Base-by-base conservation (phyloP, 2,329 filamentous ascomycete genomes). In the Cladophialophora yegresii region DNA sequence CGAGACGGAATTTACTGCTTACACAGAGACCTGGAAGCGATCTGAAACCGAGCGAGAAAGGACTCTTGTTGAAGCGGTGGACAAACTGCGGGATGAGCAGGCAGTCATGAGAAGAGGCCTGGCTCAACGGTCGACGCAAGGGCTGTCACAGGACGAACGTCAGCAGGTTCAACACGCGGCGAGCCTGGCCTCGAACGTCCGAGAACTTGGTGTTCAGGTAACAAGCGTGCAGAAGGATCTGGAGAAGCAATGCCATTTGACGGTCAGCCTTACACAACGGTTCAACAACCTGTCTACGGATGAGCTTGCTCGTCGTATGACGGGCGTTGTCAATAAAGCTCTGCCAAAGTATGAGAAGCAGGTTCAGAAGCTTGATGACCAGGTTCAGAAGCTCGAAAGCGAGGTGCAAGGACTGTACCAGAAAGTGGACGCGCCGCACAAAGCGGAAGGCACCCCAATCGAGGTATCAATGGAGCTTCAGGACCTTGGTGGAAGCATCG, bases 261-360 rank as follows among this genome's bases (percentile, higher is more conserved):
- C 54, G 9, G 54, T 63, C 43, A 61, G 43, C 36, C 62, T 62
- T 12, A 62, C 30, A 32, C 63, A 62, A 20, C 62, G 65, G 6
- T 67, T 65, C 32, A 60, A 67, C 30, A 67, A 65, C 23, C 60
- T 67, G 3, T 54, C 59, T 1, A 67, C 57, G 10, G 59, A 61
- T 23, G 40, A 30, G 4, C 58, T 67, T 28, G 30, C 50, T 7
- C 62, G 53, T 6, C 45, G 54, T n/a, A 67, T 67, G 33, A 32
- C 65, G 8, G 53, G 55, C 12, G 51, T 58, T 12, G 5, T 65
- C 4, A 26, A 8, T 16, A 63, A 63, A 30, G 23, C 54, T 10
- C 30, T 67, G 16, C 65, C 65, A 16, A 65, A 61, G 32, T 57
- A 63, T n/a, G 65, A 67, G 26, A 57, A 59, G 45, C 54, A 61